These are phyloP conservation scores for Cladosporium sp. DNA, from an alignment of 2,329 filamentous ascomycete genomes.

Conservation along the genomic window DNA sequence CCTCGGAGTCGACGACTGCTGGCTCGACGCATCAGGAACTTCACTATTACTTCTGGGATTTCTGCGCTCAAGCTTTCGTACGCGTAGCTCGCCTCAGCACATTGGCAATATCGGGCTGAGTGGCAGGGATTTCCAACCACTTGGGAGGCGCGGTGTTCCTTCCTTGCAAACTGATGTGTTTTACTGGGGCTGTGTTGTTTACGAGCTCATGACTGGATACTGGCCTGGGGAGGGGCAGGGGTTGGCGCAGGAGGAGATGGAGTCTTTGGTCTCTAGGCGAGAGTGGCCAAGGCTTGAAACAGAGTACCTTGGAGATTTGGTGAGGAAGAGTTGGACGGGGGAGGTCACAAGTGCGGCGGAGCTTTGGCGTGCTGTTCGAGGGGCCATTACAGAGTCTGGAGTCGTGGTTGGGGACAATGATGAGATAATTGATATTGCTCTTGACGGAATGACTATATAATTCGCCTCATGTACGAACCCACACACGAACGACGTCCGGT, in stretches of 20 bases:
- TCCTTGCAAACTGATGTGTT: background rate
- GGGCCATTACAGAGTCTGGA: background rate
- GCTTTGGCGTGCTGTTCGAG: background rate
- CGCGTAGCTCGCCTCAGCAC: background rate
- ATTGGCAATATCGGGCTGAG: background rate
- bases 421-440: background rate
- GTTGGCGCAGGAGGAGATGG: background rate
- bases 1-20: background rate
- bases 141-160: background rate
- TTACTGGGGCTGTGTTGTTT: background rate
- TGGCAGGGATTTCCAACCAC: background rate
- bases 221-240: slow-evolving; percentile 1
- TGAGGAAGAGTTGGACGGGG: background rate
- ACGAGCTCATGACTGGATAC: background rate
- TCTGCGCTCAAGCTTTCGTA: background rate
- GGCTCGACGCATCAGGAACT: background rate
- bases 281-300: background rate
- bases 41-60: background rate
- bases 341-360: background rate
- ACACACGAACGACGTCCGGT: no score
- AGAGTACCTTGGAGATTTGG: background rate
- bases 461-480: background rate
- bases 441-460: background rate
- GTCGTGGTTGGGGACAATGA: background rate
- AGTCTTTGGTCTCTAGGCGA: background rate